Evolutionary conservation across 2,329 filamentous ascomycete species (phyloP).

Genomic region (Fusarium piperis): DNA sequence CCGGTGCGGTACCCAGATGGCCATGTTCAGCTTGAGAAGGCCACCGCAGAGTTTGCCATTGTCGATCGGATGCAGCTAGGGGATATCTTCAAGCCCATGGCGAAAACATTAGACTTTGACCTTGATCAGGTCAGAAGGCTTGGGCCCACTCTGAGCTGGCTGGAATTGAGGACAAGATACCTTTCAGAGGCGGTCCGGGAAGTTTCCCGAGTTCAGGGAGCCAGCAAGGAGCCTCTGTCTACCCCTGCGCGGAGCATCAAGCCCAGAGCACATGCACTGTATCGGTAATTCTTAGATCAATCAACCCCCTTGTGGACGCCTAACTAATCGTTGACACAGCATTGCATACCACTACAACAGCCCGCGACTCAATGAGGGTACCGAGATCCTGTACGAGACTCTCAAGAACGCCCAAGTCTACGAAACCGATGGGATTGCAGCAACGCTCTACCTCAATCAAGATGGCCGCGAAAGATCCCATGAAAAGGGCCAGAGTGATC

Average conservation of each 20-base stretch:
- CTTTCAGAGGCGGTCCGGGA: not conserved
- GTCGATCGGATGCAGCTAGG: not conserved
- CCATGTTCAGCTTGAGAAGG: not conserved
- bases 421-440: constrained; percentile 10
- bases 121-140: not conserved
- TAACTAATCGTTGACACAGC: not conserved
- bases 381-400: not conserved
- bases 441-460: not conserved
- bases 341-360: constrained; percentile 13
- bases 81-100: not conserved
- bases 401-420: not conserved
- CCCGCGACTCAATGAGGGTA: not conserved
- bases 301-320: accelerated
- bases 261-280: not conserved
- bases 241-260: not conserved
- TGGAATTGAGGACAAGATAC: not conserved
- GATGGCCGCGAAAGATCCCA: not conserved
- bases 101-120: not conserved
- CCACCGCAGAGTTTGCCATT: not conserved
- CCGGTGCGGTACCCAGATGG: not conserved
- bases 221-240: not conserved
- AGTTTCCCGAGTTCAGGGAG: not conserved
- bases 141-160: not conserved
- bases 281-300: not conserved
- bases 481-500: not conserved